Percentiles rank a stretch among this genome's conserved stretches.
Conservation (phyloP, 352 stramenopile species). For the Pythium scleroteichum region DNA sequence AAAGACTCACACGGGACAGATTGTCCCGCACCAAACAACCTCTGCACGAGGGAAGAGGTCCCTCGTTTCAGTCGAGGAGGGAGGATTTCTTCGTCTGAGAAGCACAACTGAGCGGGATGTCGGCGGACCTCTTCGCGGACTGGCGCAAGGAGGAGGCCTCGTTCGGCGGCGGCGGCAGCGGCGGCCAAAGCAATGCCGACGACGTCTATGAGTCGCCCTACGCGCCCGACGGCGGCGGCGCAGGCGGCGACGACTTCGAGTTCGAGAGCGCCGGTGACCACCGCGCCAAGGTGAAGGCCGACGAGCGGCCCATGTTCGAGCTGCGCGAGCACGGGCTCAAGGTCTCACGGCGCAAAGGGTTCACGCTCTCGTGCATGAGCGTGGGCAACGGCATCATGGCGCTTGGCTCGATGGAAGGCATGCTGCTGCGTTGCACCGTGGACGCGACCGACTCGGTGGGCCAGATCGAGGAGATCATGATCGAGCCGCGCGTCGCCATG, state of each 20-base stretch:
- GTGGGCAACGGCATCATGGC: conserved; percentile 81
- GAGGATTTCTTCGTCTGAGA: conserved; percentile 13
- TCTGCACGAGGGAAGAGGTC: conserved; percentile 7
- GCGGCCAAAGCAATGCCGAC: conserved; percentile 7
- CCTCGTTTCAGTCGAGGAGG: conserved; percentile 9
- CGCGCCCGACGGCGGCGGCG: conserved; percentile 18
- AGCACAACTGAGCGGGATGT: conserved; percentile 46
- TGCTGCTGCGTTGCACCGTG: conserved; percentile 76
- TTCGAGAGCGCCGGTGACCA: conserved; percentile 68
- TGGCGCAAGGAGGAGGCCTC: conserved; percentile 84
- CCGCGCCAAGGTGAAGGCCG: conserved; percentile 44
- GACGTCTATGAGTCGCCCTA: conserved; percentile 44
- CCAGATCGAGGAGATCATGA: conserved; percentile 86
- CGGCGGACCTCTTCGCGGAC: conserved; percentile 87
- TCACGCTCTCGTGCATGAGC: conserved; percentile 81
- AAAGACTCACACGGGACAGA: too few relatives aligned
- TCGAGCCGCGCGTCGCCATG: conserved; percentile 86
- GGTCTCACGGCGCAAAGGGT: conserved; percentile 81
- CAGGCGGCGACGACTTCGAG: conserved; percentile 73
- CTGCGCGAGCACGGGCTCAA: conserved; percentile 86
- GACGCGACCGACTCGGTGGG: conserved; percentile 76
- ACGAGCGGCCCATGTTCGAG: conserved; percentile 86
- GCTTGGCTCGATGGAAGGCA: conserved; percentile 80
- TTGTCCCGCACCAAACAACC: too few relatives aligned
- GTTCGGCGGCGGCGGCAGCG: conserved; percentile 21